phyloP scores from a whole-genome alignment of 192 early-diverging fungal genomes.

The Coemansia sp. region DNA sequence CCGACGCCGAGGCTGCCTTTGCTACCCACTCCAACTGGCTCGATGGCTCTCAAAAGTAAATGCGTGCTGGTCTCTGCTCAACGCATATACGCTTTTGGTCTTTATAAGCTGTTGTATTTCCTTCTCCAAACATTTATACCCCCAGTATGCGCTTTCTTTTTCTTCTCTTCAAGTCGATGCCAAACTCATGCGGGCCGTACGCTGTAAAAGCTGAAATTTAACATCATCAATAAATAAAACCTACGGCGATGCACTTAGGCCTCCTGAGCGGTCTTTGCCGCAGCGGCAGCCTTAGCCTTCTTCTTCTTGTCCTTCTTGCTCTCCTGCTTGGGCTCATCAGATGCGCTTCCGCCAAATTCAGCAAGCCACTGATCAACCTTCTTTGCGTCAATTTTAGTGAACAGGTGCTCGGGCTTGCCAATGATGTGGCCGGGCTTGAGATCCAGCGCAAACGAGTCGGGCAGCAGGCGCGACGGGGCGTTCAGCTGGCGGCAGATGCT shows the following conservation, averaged over 20 bases:
- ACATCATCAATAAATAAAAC: neutral
- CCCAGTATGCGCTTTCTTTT: neutral
- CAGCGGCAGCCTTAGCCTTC: conserved; percentile 54
- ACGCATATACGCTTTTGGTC: neutral
- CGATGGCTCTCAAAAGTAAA: conserved; percentile 31
- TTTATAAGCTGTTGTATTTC: neutral
- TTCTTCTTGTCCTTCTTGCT: conserved; percentile 16
- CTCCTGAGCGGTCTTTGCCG: conserved; percentile 51
- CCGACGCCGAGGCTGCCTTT: conserved; percentile 77
- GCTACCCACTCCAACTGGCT: conserved; percentile 52
- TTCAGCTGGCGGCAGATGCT: conserved; percentile 84
- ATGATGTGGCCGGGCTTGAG: conserved; percentile 81
- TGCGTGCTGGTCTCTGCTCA: neutral
- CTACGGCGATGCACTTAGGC: neutral
- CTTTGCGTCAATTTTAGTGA: conserved; percentile 85
- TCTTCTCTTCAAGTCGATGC: conserved; percentile 80
- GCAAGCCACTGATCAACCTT: conserved; percentile 72
- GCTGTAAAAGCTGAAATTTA: neutral
- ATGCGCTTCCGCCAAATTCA: conserved; percentile 71
- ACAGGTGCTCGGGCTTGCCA: conserved; percentile 87
- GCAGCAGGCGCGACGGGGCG: conserved; percentile 71
- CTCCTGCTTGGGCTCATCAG: conserved; percentile 4
- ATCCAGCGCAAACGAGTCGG: conserved; percentile 74
- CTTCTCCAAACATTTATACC: neutral
- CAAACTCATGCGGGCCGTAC: conserved; percentile 90